phyloP scores from a whole-genome alignment of 306 rosid genomes.

The Trifolium dubium region DNA sequence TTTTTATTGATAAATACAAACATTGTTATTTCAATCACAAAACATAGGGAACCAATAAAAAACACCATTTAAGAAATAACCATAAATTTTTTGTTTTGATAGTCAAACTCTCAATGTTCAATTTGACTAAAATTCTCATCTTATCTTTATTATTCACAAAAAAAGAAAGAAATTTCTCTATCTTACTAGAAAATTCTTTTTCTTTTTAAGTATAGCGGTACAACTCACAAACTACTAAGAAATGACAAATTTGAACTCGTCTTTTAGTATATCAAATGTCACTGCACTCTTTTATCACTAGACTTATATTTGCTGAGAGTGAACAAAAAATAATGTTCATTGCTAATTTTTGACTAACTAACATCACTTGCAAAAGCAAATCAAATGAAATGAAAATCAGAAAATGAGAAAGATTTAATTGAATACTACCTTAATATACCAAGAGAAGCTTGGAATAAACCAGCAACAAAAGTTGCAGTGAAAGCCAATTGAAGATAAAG shows the following conservation, averaged over 20 bases:
- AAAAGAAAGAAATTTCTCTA: too few species aligned
- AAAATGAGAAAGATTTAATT: neutral
- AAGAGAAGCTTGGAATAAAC: conserved; percentile 81
- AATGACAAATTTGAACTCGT: too few species aligned
- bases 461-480: conserved; percentile 92
- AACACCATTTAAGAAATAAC: neutral
- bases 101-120: neutral
- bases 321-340: neutral
- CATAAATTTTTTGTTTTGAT: neutral
- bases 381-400: neutral
- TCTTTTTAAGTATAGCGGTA: neutral
- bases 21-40: neutral
- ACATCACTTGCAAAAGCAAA: neutral
- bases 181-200: too few species aligned
- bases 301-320: neutral
- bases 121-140: neutral
- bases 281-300: neutral
- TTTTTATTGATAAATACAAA: neutral
- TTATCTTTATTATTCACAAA: too few species aligned
- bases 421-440: conserved; percentile 74
- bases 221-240: neutral
- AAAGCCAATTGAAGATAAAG: conserved; percentile 85
- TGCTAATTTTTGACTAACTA: neutral
- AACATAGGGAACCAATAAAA: conserved; percentile 6
- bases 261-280: neutral